Evolutionary conservation across 169 alveolate genomes (phyloP).

Genomic region (Plasmodium sp.): DNA sequence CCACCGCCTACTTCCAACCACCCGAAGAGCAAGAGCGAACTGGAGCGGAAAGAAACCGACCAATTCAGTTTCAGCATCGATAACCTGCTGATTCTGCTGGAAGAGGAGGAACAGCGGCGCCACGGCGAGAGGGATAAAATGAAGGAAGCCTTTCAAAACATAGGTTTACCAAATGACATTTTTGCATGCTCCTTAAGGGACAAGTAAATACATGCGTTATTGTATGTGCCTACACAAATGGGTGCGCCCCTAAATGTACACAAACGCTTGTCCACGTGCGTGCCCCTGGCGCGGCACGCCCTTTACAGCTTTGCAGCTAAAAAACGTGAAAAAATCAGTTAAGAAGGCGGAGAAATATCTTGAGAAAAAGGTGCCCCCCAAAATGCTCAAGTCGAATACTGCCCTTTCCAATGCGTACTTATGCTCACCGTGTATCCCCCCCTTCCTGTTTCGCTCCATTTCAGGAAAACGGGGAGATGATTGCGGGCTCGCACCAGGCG

Average conservation of each 20-base stretch:
- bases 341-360: conserved; percentile 44
- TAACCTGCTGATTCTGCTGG: conserved; percentile 28
- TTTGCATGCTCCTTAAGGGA: background rate
- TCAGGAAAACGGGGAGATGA: conserved; percentile 37
- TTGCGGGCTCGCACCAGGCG: conserved; percentile 9
- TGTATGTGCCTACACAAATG: background rate
- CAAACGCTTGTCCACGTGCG: background rate
- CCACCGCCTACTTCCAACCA: background rate
- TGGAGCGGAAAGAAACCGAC: conserved; percentile 41
- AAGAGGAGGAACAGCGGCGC: conserved; percentile 22
- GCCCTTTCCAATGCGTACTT: background rate
- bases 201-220: background rate
- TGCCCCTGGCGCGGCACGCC: background rate
- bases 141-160: conserved; percentile 53
- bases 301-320: conserved; percentile 52
- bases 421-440: background rate
- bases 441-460: background rate
- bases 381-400: background rate
- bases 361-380: conserved; percentile 7
- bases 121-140: conserved; percentile 52
- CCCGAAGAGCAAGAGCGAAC: conserved; percentile 54
- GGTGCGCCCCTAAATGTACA: background rate
- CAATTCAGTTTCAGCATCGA: conserved; percentile 57
- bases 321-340: conserved; percentile 57
- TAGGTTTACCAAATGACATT: conserved; percentile 17